Base-by-base conservation (phyloP, 2,329 filamentous ascomycete genomes). In the Chaetomiaceae sp. region DNA sequence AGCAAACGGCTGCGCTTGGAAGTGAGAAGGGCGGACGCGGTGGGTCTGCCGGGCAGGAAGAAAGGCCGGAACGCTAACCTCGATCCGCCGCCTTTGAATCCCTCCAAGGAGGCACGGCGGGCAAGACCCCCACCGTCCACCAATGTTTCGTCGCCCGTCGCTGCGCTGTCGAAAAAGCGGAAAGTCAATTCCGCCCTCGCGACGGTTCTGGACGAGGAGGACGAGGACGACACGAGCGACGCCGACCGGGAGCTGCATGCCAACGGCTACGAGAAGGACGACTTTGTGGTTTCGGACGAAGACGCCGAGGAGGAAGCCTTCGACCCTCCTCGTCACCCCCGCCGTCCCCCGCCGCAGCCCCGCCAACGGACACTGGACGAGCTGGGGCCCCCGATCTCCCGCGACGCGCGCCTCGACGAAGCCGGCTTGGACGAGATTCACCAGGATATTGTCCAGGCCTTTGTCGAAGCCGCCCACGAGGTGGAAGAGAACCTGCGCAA, bases 401-500 rank as follows among this genome's bases (percentile, higher is more conserved):
- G 71, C 12, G 80, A 85, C 61, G 67, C 73, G 19, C 76, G 77
- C 19, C 72, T 87, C 58, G 72, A 74, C 17, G 70, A 71, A 19
- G 67, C 69, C 11, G 61, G 65, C 17, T 68, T 89, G 2, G 72
- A 76, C 14, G 78, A 83, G 0, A 68, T 85, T 20, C 87, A 91
- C 62, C 75, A 77, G 43, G 77, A 81, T 51, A 69, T 88, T 20
- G 74, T 91, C n/a, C 71, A 79, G 20, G 72, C 77, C 27, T 94
- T 92, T 64, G 76, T 89, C 20, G 66, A 71, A 0, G 76, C 82
- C 42, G 88, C 86, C 1, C 83, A 80, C 62, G 69, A 69, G 19
- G 51, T 82, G 15, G 82, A 86, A 61, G 81, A 84, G 61, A 72
- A 76, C 1, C 73, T 91, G 22, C 79, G 85, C 61, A 80, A 82